Evolutionary conservation across 345 rosid species (phyloP).

Genomic region (Capsella bursapastoris): DNA sequence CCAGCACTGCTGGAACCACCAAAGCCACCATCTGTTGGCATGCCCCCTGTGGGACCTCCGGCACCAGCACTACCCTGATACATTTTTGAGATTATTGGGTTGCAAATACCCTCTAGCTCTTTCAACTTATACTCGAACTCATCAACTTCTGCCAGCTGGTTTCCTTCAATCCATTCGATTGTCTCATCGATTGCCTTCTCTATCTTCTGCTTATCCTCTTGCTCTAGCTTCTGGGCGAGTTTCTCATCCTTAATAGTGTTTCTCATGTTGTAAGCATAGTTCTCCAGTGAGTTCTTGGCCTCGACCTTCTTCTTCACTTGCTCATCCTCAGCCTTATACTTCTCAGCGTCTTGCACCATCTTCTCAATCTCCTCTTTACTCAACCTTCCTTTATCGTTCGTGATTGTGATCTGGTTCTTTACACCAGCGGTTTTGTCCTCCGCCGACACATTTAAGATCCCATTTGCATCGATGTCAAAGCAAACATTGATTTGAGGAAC

Average conservation of each 20-base stretch:
- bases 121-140: conserved; percentile 54
- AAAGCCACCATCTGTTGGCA: conserved; percentile 30
- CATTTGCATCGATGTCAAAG: conserved; percentile 52
- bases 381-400: conserved; percentile 55
- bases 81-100: conserved; percentile 53
- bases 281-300: conserved; percentile 52
- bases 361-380: conserved; percentile 55
- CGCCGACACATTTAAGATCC: conserved; percentile 50
- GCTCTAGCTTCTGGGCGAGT: conserved; percentile 42
- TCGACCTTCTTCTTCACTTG: conserved; percentile 56
- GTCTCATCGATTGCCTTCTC: conserved; percentile 50
- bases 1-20: conserved; percentile 39
- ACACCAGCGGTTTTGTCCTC: conserved; percentile 58
- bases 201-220: conserved; percentile 44
- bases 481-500: conserved; percentile 54
- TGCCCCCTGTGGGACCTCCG: conserved; percentile 30
- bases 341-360: conserved; percentile 55
- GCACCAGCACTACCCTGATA: conserved; percentile 45
- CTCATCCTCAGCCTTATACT: conserved; percentile 54
- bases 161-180: conserved; percentile 53
- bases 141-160: conserved; percentile 53
- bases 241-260: conserved; percentile 54
- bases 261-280: conserved; percentile 54
- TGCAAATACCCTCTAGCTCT: conserved; percentile 51
- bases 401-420: conserved; percentile 53